A percentile compares a stretch with the other conserved stretches of the same genome.
phyloP scores from a whole-genome alignment of 345 rosid genomes.

The Eucalyptus coolabah region DNA sequence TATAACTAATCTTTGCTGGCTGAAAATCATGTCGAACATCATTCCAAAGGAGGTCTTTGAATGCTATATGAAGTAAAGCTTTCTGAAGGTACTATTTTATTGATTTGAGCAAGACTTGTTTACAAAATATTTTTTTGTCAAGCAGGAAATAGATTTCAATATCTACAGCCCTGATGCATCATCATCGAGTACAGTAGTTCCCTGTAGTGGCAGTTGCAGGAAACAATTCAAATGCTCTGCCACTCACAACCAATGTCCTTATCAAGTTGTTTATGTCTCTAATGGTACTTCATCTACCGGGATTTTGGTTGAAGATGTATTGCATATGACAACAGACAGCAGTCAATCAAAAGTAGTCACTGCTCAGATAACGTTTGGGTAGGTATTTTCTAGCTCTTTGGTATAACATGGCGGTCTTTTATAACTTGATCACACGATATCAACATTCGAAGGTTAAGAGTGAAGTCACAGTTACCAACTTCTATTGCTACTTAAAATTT shows the following conservation, averaged over 20 bases:
- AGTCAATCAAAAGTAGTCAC: conserved; percentile 18
- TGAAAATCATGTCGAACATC: not conserved
- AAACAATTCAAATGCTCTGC: conserved; percentile 26
- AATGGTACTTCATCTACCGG: conserved; percentile 64
- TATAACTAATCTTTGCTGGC: not conserved
- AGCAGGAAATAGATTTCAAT: conserved; percentile 37
- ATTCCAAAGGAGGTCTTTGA: not conserved
- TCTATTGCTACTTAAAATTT: not conserved
- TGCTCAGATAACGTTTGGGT: conserved; percentile 63
- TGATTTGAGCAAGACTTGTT: not conserved
- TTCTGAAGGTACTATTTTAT: not conserved
- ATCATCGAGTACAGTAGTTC: conserved; percentile 38
- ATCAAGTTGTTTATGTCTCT: conserved; percentile 54
- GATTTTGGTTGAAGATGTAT: conserved; percentile 48
- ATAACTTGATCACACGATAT: not conserved
- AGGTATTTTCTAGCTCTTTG: not conserved
- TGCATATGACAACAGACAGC: conserved; percentile 43
- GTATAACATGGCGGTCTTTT: not conserved
- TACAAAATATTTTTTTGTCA: not conserved
- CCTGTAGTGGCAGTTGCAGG: conserved; percentile 42
- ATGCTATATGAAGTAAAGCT: not conserved
- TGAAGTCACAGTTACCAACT: not conserved
- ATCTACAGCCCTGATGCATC: conserved; percentile 61
- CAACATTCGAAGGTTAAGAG: not conserved
- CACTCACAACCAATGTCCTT: conserved; percentile 36